phyloP scores from a whole-genome alignment of 495 filamentous ascomycete species.

The Copromyces sp. region DNA sequence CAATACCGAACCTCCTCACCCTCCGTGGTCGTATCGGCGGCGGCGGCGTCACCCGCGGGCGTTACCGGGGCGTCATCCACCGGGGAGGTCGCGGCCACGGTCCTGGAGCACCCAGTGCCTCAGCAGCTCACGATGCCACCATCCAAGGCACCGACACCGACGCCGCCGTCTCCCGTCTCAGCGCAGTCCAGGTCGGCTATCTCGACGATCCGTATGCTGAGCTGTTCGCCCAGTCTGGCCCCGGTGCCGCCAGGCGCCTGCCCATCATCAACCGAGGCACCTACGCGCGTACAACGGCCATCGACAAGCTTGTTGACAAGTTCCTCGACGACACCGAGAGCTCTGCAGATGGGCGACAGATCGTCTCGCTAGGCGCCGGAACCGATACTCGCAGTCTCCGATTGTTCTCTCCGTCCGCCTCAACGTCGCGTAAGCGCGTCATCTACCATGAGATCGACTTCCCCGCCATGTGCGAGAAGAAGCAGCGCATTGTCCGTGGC shows the following conservation, averaged over 20 bases:
- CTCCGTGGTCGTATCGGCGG: conserved; percentile 34
- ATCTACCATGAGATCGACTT: conserved; percentile 94
- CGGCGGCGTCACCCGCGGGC: conserved; percentile 24
- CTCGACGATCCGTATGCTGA: conserved; percentile 70
- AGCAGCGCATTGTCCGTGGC: conserved; percentile 33
- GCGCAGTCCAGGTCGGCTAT: conserved; percentile 82
- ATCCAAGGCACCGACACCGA: conserved; percentile 89
- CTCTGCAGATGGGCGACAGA: conserved; percentile 40
- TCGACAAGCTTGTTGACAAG: conserved; percentile 64
- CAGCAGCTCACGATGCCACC: conserved; percentile 35
- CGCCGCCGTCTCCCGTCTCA: conserved; percentile 77
- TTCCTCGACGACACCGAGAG: conserved; percentile 47
- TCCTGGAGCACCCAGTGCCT: conserved; percentile 9
- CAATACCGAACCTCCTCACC: conserved; percentile 68
- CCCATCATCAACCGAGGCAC: conserved; percentile 81
- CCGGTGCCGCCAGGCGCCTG: conserved; percentile 42
- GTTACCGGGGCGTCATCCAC: conserved; percentile 32
- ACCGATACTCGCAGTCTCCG: conserved; percentile 85
- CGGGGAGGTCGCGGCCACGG: conserved; percentile 33
- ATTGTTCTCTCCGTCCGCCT: conserved; percentile 35
- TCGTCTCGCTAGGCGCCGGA: conserved; percentile 88
- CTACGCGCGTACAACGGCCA: conserved; percentile 82
- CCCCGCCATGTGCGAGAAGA: conserved; percentile 55
- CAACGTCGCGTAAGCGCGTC: conserved; percentile 28
- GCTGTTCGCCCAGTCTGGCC: conserved; percentile 44